Base-by-base conservation (phyloP, 495 filamentous ascomycete species). In the Aspergillus sparsus region DNA sequence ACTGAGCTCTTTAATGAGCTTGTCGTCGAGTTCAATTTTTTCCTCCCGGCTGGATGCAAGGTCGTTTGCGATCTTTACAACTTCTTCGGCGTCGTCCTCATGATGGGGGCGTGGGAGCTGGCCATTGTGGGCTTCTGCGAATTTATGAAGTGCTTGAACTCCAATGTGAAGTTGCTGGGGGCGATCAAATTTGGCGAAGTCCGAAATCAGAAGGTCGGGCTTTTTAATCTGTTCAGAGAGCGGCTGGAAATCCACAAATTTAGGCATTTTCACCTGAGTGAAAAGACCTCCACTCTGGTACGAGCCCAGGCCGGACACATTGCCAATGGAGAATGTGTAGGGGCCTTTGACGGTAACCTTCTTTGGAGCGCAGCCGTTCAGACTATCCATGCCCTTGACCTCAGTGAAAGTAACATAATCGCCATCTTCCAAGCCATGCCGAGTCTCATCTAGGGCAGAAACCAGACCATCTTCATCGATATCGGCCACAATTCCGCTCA, bases 201-300 rank as follows among this genome's bases (percentile, higher is more conserved):
- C 95, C 15, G 95, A 96, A 27, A 96, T 83, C 60, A 99, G 75
- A 58, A 93, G 82, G 57, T 97, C 93, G 8, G 95, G 95, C 55
- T 91, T 89, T 70, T 89, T 89, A 36, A 97, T 72, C 61, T 96
- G 85, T 44, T 82, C 78, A 16, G 81, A 82, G 36, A 97, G 80
- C 12, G 87, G 76, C 73, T 94, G 89, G 77, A 98, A 99, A 65
- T 96, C 86, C 65, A 99, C 76, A 49, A 90, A 84, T 77, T 95
- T 97, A 35, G 93, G 93, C 92, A 96, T 96, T 80, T 98, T 99
- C 66, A 97, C 93, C 71, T 99, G 95, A 9, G 86, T 89, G 69
- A 86, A 99, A 39, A 97, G 80, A 57, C 95, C 95, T 27, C 93
- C 93, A 42, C 88, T 82, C 74, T 88, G 75, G 75, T 99, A 99